Conservation (phyloP, 2,329 filamentous ascomycete genomes). For the Pseudocercospora cruenta region DNA sequence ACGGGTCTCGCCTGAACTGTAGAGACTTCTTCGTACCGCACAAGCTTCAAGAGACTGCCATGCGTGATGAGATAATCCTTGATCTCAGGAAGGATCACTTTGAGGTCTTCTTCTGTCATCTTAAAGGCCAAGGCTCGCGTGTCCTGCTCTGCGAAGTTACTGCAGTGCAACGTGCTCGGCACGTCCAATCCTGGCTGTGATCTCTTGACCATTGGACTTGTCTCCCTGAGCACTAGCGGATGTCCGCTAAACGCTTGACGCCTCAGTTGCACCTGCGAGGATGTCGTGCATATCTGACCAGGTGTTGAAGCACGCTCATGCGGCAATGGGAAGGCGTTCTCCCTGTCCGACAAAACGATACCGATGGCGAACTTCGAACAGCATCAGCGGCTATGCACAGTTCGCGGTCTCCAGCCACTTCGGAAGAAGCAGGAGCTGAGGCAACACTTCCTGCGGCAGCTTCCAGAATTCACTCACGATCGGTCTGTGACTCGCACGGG, state of each 20-base stretch:
- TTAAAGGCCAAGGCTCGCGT: conserved; percentile 7
- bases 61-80: conserved; percentile 50
- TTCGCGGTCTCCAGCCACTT: not conserved
- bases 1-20: conserved; percentile 39
- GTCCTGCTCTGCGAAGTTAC: not conserved
- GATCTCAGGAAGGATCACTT: conserved; percentile 38
- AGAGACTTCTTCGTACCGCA: conserved; percentile 32
- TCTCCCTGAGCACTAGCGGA: conserved; percentile 17
- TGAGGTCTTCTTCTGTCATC: conserved; percentile 12
- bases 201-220: conserved; percentile 11
- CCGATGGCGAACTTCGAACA: no score
- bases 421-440: not conserved
- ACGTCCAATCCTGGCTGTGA: not conserved
- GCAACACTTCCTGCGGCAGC: not conserved
- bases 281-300: not conserved
- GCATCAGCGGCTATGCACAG: no score
- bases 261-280: conserved; percentile 17
- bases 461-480: not conserved
- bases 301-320: not conserved
- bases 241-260: conserved; percentile 23
- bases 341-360: not conserved
- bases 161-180: not conserved
- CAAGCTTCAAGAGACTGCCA: conserved; percentile 45
- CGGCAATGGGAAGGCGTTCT: not conserved
- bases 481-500: not conserved